Conservation (phyloP, 768 basidiomycete genomes). For the Exidia glandulosa region DNA sequence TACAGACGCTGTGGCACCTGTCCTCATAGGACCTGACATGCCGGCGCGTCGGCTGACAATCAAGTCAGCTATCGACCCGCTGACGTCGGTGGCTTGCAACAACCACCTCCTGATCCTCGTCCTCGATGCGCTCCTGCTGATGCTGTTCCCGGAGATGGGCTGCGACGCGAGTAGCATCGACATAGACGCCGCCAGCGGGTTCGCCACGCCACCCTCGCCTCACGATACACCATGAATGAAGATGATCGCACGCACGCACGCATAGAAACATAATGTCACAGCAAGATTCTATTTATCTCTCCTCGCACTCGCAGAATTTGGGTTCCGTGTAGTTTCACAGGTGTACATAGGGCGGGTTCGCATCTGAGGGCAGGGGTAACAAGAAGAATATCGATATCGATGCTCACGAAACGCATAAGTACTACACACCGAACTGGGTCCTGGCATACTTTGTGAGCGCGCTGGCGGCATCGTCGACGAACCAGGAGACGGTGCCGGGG, state of each 20-base stretch:
- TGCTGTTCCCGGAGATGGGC: conserved; percentile 72
- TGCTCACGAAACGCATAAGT: neutral
- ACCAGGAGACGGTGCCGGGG: conserved; percentile 90
- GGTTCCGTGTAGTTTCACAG: too few relatives aligned
- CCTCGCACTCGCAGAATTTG: neutral
- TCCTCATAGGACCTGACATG: conserved; percentile 46
- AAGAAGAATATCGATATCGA: neutral
- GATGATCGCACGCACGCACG: neutral
- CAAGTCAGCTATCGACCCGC: conserved; percentile 44
- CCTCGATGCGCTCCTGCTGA: conserved; percentile 59
- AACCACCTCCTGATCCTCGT: conserved; percentile 64
- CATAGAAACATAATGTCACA: neutral
- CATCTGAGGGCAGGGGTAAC: neutral
- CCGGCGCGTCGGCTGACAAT: conserved; percentile 30
- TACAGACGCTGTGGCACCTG: conserved; percentile 32
- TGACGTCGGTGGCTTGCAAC: conserved; percentile 60
- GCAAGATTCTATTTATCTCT: neutral
- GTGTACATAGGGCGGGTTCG: neutral
- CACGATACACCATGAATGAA: neutral
- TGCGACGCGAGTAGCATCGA: conserved; percentile 8
- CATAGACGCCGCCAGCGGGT: neutral
- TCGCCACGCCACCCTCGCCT: neutral
- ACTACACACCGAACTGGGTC: conserved; percentile 30
- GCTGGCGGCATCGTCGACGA: conserved; percentile 79
- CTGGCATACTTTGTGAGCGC: conserved; percentile 46